A percentile compares a stretch with the other conserved stretches of the same genome.
phyloP scores from a whole-genome alignment of 805 yeast species.

The Saturnispora sekii region DNA sequence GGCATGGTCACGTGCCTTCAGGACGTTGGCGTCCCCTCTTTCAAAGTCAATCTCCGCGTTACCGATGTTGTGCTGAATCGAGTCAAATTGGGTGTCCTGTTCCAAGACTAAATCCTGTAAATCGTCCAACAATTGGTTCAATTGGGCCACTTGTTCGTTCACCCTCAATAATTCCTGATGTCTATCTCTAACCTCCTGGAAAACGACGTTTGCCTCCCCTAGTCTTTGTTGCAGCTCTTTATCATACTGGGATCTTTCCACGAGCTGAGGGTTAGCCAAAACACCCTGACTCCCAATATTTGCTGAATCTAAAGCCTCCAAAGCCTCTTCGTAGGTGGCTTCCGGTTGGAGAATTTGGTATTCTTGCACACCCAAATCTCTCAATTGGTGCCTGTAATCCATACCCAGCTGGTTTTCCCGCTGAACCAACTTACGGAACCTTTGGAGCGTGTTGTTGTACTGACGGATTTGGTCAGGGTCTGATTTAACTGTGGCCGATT shows the following conservation, averaged over 20 bases:
- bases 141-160: slow-evolving; percentile 86
- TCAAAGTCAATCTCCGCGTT: slow-evolving; percentile 80
- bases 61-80: slow-evolving; percentile 64
- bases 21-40: slow-evolving; percentile 83
- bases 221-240: slow-evolving; percentile 40
- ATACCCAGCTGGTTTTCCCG: slow-evolving; percentile 77
- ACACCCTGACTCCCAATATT: slow-evolving; percentile 76
- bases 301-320: slow-evolving; percentile 53
- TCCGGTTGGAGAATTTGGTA: slow-evolving; percentile 74
- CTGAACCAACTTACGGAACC: slow-evolving; percentile 67
- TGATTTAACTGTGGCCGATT: slow-evolving; percentile 44
- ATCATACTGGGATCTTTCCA: slow-evolving; percentile 32
- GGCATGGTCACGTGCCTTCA: slow-evolving; percentile 74
- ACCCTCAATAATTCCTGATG: slow-evolving; percentile 83
- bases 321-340: slow-evolving; percentile 71
- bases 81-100: slow-evolving; percentile 77
- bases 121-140: slow-evolving; percentile 82
- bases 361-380: slow-evolving; percentile 62
- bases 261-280: slow-evolving; percentile 72
- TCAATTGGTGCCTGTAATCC: slow-evolving; percentile 54
- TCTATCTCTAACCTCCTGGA: slow-evolving; percentile 84
- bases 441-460: slow-evolving; percentile 69
- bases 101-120: slow-evolving; percentile 91
- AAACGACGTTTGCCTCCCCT: slow-evolving; percentile 80
- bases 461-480: slow-evolving; percentile 76